These are phyloP conservation scores for Achaetomiella virescens DNA, from an alignment of 495 filamentous ascomycete genomes.

Conservation along the genomic window DNA sequence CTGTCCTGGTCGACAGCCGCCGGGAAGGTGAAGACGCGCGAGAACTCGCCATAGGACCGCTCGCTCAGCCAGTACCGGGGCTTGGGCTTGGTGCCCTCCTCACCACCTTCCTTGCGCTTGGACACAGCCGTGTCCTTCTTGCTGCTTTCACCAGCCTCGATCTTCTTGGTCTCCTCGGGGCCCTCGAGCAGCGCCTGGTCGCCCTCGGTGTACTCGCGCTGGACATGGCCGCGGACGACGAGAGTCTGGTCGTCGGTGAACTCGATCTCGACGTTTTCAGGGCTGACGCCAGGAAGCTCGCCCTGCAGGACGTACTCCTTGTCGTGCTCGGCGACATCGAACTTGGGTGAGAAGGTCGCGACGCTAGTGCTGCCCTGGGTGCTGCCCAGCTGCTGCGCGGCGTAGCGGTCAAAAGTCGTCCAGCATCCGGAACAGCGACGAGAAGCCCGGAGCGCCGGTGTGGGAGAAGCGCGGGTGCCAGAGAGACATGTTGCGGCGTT, in stretches of 20 bases:
- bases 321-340: slow-evolving; percentile 71
- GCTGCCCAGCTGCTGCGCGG: slow-evolving; percentile 23
- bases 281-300: slow-evolving; percentile 79
- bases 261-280: slow-evolving; percentile 74
- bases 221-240: slow-evolving; percentile 60
- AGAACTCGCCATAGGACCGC: slow-evolving; percentile 74
- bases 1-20: slow-evolving; percentile 65
- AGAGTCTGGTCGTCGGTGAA: slow-evolving; percentile 78
- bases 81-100: not conserved
- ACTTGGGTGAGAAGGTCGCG: slow-evolving; percentile 38
- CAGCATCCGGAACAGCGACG: slow-evolving; percentile 68
- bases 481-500: slow-evolving; percentile 22
- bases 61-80: slow-evolving; percentile 78
- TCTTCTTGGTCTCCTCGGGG: slow-evolving; percentile 11
- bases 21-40: slow-evolving; percentile 76
- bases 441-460: slow-evolving; percentile 42
- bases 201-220: slow-evolving; percentile 48
- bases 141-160: slow-evolving; percentile 16
- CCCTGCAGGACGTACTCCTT: slow-evolving; percentile 74
- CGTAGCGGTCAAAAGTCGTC: slow-evolving; percentile 67
- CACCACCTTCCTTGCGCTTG: slow-evolving; percentile 1
- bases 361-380: slow-evolving; percentile 5
- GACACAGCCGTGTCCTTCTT: not conserved
- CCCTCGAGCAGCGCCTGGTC: slow-evolving; percentile 26
- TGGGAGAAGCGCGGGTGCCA: slow-evolving; percentile 18